Percentiles rank a stretch among this genome's conserved stretches.
Evolutionary conservation across 1,139 yeast genomes (phyloP).

Genomic region (Pichia sp.): DNA sequence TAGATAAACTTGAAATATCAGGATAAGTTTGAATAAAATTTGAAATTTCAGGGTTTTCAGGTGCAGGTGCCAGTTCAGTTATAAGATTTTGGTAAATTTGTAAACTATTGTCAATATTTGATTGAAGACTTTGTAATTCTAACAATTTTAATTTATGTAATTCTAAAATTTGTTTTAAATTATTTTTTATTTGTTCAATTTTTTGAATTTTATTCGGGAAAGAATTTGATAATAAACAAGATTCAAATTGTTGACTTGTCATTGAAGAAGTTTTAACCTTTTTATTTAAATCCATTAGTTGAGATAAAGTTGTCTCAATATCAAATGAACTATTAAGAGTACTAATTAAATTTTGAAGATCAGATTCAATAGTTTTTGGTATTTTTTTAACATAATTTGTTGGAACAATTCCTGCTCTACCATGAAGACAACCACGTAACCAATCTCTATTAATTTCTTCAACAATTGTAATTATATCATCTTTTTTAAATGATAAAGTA

Average conservation of each 20-base stretch:
- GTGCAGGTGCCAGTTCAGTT: slow-evolving; percentile 12
- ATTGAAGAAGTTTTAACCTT: slow-evolving; percentile 23
- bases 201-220: slow-evolving; percentile 27
- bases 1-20: slow-evolving; percentile 11
- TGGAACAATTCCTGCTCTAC: slow-evolving; percentile 87
- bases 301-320: slow-evolving; percentile 59
- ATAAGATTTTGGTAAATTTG: slow-evolving; percentile 57
- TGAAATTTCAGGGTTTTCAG: slow-evolving; percentile 12
- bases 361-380: slow-evolving; percentile 57
- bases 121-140: slow-evolving; percentile 65
- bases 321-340: slow-evolving; percentile 43
- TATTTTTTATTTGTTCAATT: slow-evolving; percentile 17
- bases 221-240: slow-evolving; percentile 21
- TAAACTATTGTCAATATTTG: slow-evolving; percentile 62
- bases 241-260: slow-evolving; percentile 26
- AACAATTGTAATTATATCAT: slow-evolving; percentile 75
- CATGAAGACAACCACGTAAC: slow-evolving; percentile 88
- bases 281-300: slow-evolving; percentile 36
- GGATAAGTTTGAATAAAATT: slow-evolving; percentile 16
- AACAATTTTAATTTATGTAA: slow-evolving; percentile 34
- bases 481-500: slow-evolving; percentile 65
- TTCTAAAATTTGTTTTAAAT: slow-evolving; percentile 26
- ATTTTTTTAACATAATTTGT: slow-evolving; percentile 84
- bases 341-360: slow-evolving; percentile 36
- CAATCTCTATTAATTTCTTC: slow-evolving; percentile 90